phyloP scores from a whole-genome alignment of 2,329 filamentous ascomycete species.

The Colletotrichum shisoi region DNA sequence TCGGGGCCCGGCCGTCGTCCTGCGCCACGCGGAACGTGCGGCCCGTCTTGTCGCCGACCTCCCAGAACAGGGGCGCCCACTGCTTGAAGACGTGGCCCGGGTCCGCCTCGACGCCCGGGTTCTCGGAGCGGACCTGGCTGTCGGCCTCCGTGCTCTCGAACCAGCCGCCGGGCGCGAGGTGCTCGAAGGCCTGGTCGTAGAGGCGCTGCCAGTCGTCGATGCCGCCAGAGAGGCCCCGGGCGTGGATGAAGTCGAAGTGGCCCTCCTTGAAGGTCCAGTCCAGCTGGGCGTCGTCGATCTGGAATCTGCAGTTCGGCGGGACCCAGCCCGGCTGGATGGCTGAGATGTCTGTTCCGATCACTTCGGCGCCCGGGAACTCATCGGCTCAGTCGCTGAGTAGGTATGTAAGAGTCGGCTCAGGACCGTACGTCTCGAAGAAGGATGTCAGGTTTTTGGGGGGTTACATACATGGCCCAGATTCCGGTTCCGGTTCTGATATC shows the following conservation, averaged over 20 bases:
- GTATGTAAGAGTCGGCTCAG: too few relatives aligned
- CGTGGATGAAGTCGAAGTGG: conserved; percentile 67
- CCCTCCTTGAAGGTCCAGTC: conserved; percentile 54
- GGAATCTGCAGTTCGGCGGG: conserved; percentile 50
- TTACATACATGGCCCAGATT: conserved; percentile 53
- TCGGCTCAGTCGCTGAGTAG: conserved; percentile 57
- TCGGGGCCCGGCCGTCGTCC: conserved; percentile 40
- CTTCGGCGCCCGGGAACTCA: conserved; percentile 53
- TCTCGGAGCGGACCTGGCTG: conserved; percentile 30
- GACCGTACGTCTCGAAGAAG: too few relatives aligned
- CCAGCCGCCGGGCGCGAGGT: conserved; percentile 55
- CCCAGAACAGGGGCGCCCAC: conserved; percentile 45
- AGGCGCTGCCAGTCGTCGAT: conserved; percentile 65
- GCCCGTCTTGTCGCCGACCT: conserved; percentile 40
- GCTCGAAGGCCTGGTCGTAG: conserved; percentile 59
- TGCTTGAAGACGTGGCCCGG: conserved; percentile 44
- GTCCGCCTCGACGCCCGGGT: conserved; percentile 37
- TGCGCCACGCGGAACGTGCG: conserved; percentile 21
- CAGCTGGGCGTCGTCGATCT: conserved; percentile 48
- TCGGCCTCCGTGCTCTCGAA: conserved; percentile 47
- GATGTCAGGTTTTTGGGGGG: too few relatives aligned
- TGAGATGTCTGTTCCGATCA: conserved; percentile 63
- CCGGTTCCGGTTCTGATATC: conserved; percentile 54
- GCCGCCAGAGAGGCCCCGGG: conserved; percentile 64
- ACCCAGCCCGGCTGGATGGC: conserved; percentile 59